Evolutionary conservation across 805 yeast genomes (phyloP).

Genomic region (Candida maesae): DNA sequence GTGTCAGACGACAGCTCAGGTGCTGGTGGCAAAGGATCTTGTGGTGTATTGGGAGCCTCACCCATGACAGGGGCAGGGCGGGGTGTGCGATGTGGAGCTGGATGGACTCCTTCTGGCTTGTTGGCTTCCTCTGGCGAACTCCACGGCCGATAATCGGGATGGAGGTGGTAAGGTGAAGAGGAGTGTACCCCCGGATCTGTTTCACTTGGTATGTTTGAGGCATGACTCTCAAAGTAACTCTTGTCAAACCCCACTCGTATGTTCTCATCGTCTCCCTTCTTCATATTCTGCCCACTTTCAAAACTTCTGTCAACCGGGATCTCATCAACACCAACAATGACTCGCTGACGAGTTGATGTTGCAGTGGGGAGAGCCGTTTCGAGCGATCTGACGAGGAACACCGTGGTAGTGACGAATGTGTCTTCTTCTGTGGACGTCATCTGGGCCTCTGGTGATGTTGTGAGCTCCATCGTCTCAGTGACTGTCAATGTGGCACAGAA

Average conservation of each 20-base stretch:
- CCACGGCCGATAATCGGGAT: constrained; percentile 5
- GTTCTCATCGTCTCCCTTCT: not conserved
- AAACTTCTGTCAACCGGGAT: not conserved
- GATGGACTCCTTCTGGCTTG: not conserved
- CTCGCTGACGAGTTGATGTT: not conserved
- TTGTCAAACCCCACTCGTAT: constrained; percentile 2
- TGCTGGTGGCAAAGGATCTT: too few species aligned
- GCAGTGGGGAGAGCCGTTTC: not conserved
- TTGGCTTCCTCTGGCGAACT: constrained; percentile 1
- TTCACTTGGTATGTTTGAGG: not conserved
- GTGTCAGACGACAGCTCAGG: not conserved
- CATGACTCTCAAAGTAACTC: constrained; percentile 2
- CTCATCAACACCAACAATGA: not conserved
- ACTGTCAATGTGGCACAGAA: constrained; percentile 10
- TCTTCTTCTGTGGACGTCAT: not conserved
- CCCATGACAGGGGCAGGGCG: not conserved
- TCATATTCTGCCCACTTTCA: not conserved
- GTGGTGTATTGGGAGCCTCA: not conserved
- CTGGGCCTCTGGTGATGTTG: not conserved
- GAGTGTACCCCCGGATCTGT: not conserved
- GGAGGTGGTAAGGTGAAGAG: constrained; percentile 15
- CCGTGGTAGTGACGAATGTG: constrained; percentile 7
- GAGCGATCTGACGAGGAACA: constrained; percentile 1
- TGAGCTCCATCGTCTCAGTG: constrained; percentile 8
- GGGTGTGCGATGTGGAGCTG: not conserved